Conservation (phyloP, 177 flowering plant genomes). For the Tripterygium wilfordii region DNA sequence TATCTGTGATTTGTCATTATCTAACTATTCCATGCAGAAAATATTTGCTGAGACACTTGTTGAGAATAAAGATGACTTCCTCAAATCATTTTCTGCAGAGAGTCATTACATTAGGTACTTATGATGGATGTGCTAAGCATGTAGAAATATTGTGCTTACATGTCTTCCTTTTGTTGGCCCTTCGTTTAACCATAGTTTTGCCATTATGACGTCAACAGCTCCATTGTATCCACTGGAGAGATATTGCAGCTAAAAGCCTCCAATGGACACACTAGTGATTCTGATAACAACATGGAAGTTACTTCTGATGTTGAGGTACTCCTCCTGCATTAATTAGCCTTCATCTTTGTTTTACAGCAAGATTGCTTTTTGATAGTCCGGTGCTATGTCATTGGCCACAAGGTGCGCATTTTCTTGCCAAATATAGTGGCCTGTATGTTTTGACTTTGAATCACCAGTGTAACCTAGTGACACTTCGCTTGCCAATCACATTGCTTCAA, state of each 20-base stretch:
- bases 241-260: slow-evolving; percentile 29
- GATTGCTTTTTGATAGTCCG: too few species aligned
- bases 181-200: too few species aligned
- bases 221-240: slow-evolving; percentile 44
- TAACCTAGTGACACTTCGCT: too few species aligned
- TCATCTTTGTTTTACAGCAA: background rate
- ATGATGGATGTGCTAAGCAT: too few species aligned
- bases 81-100: slow-evolving; percentile 63
- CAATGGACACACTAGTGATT: slow-evolving; percentile 20
- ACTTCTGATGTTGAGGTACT: slow-evolving; percentile 40
- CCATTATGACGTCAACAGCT: slow-evolving; percentile 39
- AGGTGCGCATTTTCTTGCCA: too few species aligned
- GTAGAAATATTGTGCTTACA: background rate
- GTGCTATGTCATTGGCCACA: too few species aligned
- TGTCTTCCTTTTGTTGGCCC: background rate
- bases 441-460: too few species aligned
- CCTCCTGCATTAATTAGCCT: background rate
- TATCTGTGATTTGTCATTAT: too few species aligned
- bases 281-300: slow-evolving; percentile 22
- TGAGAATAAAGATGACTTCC: slow-evolving; percentile 71
- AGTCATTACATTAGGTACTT: slow-evolving; percentile 55
- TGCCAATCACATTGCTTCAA: too few species aligned
- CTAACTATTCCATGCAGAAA: too few species aligned
- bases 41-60: slow-evolving; percentile 81
- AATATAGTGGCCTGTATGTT: too few species aligned